Percentiles rank a stretch among this genome's conserved stretches.
Evolutionary conservation across 2,329 filamentous ascomycete genomes (phyloP).

Genomic region (Cordyceps cicadae): DNA sequence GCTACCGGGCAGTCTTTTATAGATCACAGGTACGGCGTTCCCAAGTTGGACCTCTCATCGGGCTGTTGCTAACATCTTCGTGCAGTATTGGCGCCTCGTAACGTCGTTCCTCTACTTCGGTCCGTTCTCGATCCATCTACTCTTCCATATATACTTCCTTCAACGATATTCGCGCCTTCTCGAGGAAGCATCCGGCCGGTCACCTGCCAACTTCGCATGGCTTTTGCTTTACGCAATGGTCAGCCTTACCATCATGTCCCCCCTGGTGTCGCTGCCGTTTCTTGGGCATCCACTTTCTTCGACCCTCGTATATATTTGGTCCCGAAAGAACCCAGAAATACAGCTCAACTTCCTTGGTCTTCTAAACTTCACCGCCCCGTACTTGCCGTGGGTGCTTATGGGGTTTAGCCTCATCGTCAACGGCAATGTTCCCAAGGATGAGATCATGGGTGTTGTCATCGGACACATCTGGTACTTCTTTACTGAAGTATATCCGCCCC

Average conservation of each 20-base stretch:
- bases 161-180: slow-evolving; percentile 92
- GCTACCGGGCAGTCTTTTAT: slow-evolving; percentile 80
- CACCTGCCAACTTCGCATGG: slow-evolving; percentile 92
- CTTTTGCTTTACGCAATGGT: slow-evolving; percentile 77
- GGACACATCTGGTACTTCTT: slow-evolving; percentile 99
- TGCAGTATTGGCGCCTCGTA: slow-evolving; percentile 88
- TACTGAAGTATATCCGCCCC: slow-evolving; percentile 86
- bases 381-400: slow-evolving; percentile 93
- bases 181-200: slow-evolving; percentile 87
- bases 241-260: slow-evolving; percentile 72
- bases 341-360: slow-evolving; percentile 82
- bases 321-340: slow-evolving; percentile 85
- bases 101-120: slow-evolving; percentile 98
- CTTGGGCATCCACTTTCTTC: slow-evolving; percentile 89
- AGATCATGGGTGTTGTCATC: slow-evolving; percentile 89
- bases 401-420: slow-evolving; percentile 87
- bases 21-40: slow-evolving; percentile 67
- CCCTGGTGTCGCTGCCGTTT: slow-evolving; percentile 84
- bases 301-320: slow-evolving; percentile 97
- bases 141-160: slow-evolving; percentile 98
- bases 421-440: slow-evolving; percentile 83
- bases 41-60: neutral
- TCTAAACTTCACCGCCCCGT: slow-evolving; percentile 86
- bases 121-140: slow-evolving; percentile 81
- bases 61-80: slow-evolving; percentile 11